phyloP scores from a whole-genome alignment of 352 stramenopile species.

The Globisporangium sylvaticum region DNA sequence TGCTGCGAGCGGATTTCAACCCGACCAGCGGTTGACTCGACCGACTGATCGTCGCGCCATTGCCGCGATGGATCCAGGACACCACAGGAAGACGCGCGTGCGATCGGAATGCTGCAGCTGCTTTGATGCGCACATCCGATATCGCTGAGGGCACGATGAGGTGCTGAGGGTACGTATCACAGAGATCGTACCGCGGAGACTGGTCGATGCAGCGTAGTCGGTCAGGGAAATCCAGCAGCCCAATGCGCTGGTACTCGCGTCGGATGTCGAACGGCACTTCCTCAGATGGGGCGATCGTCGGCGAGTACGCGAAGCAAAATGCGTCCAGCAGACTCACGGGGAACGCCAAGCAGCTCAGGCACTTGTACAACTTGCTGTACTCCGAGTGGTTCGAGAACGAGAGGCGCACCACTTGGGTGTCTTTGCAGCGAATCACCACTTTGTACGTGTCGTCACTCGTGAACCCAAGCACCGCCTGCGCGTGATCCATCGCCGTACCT shows the following conservation, averaged over 20 bases:
- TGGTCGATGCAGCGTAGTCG: constrained; percentile 78
- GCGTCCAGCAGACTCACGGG: constrained; percentile 67
- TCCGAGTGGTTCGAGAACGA: constrained; percentile 69
- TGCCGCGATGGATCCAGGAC: constrained; percentile 67
- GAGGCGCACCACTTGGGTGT: constrained; percentile 60
- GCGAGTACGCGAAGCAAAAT: constrained; percentile 80
- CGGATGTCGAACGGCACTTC: constrained; percentile 77
- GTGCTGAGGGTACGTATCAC: constrained; percentile 93
- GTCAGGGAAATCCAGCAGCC: constrained; percentile 59
- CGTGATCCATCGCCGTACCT: constrained; percentile 41
- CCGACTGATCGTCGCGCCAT: constrained; percentile 75
- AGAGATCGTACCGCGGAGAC: constrained; percentile 78
- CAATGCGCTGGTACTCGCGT: constrained; percentile 75
- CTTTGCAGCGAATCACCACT: constrained; percentile 77
- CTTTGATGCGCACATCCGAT: constrained; percentile 84
- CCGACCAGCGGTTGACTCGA: constrained; percentile 80
- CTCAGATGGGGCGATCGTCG: constrained; percentile 66
- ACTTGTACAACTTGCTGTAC: constrained; percentile 77
- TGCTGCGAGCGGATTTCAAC: constrained; percentile 69
- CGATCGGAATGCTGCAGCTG: constrained; percentile 66
- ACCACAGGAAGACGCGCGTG: constrained; percentile 70
- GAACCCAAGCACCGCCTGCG: constrained; percentile 61
- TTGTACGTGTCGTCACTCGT: constrained; percentile 48
- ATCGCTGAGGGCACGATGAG: constrained; percentile 92
- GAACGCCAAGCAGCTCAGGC: constrained; percentile 69